These are phyloP conservation scores for Clavispora fructus DNA, from an alignment of 805 yeast genomes.

Conservation along the genomic window DNA sequence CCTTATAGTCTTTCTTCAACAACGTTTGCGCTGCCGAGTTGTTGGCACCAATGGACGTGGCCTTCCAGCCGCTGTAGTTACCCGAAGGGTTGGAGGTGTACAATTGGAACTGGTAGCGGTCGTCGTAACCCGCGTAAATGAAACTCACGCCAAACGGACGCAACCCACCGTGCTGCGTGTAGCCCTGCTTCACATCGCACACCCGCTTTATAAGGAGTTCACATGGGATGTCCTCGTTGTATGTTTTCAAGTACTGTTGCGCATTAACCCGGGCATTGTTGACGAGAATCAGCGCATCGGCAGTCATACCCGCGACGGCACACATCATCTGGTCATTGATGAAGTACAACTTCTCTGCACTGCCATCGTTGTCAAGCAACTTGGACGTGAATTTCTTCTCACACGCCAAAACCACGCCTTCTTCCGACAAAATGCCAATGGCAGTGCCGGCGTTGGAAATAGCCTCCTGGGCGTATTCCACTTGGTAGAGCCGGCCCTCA, in stretches of 20 bases:
- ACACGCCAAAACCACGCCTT: slow-evolving; percentile 94
- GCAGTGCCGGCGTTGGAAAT: slow-evolving; percentile 81
- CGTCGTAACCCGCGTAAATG: slow-evolving; percentile 93
- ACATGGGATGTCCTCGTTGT: slow-evolving; percentile 91
- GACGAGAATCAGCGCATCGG: slow-evolving; percentile 90
- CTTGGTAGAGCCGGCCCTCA: slow-evolving; percentile 96
- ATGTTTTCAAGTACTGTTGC: slow-evolving; percentile 78
- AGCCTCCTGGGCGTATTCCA: slow-evolving; percentile 93
- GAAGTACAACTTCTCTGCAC: slow-evolving; percentile 87
- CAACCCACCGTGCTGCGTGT: slow-evolving; percentile 97
- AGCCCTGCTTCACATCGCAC: slow-evolving; percentile 94
- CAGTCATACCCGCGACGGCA: slow-evolving; percentile 97
- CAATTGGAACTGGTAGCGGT: slow-evolving; percentile 81
- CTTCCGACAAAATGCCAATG: slow-evolving; percentile 67
- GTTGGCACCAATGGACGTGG: slow-evolving; percentile 94
- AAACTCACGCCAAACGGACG: slow-evolving; percentile 98
- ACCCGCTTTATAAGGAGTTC: slow-evolving; percentile 82
- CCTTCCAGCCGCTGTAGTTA: slow-evolving; percentile 97
- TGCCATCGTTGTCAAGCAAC: slow-evolving; percentile 86
- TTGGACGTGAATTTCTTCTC: slow-evolving; percentile 94
- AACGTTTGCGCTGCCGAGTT: slow-evolving; percentile 94
- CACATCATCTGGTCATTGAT: slow-evolving; percentile 77
- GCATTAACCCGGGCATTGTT: slow-evolving; percentile 82
- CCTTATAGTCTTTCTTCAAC: slow-evolving; percentile 90
- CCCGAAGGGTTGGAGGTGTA: slow-evolving; percentile 97